Percentiles rank a stretch among this genome's conserved stretches.
These are phyloP conservation scores for Chytriomyces sp. DNA, from an alignment of 192 early-diverging fungal genomes.

Conservation along the genomic window DNA sequence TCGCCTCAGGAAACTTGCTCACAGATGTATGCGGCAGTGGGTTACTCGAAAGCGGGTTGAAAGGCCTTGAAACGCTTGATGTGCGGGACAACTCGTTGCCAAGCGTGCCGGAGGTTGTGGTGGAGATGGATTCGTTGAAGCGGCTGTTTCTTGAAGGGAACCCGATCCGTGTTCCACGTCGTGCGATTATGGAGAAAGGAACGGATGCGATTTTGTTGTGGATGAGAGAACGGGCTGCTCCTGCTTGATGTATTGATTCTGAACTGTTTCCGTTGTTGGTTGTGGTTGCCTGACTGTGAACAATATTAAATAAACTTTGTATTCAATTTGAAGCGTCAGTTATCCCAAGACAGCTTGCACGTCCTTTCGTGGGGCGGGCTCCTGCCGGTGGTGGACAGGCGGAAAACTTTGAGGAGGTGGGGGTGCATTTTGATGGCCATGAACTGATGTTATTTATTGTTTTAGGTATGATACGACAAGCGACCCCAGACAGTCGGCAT, in stretches of 20 bases:
- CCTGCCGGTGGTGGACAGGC: too few relatives aligned
- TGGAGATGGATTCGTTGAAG: slow-evolving; percentile 46
- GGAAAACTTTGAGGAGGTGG: too few relatives aligned
- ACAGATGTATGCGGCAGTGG: slow-evolving; percentile 7
- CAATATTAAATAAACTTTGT: too few relatives aligned
- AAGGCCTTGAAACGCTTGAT: slow-evolving; percentile 47
- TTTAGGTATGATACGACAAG: background rate
- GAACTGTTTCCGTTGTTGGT: too few relatives aligned
- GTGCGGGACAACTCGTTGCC: slow-evolving; percentile 49
- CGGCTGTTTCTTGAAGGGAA: slow-evolving; percentile 54
- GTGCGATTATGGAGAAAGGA: slow-evolving; percentile 38
- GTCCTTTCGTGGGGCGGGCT: too few relatives aligned
- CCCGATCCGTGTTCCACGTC: slow-evolving; percentile 40
- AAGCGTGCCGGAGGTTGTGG: slow-evolving; percentile 35
- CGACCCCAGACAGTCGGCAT: background rate
- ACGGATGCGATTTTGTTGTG: slow-evolving; percentile 43
- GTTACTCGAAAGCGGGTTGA: slow-evolving; percentile 11
- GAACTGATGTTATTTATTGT: background rate
- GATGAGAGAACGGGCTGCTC: slow-evolving; percentile 39
- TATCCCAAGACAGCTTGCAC: too few relatives aligned
- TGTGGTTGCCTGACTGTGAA: too few relatives aligned
- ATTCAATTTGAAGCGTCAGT: too few relatives aligned
- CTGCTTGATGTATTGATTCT: background rate
- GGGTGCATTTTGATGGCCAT: too few relatives aligned
- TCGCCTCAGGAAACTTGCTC: slow-evolving; percentile 18